Conservation (phyloP, 805 yeast genomes). For the Teunomyces tritomae region DNA sequence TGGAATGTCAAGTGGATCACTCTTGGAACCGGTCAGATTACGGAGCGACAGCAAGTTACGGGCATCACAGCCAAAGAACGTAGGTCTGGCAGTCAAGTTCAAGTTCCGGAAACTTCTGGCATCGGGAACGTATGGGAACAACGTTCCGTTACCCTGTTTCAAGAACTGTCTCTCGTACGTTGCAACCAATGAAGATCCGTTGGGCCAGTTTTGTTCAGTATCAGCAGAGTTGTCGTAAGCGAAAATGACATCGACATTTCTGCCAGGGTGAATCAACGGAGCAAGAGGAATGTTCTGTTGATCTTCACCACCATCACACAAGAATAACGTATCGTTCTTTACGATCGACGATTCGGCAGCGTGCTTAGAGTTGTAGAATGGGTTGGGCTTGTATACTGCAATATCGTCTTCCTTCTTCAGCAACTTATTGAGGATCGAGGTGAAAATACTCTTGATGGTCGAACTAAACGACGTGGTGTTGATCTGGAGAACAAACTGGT, state of each 20-base stretch:
- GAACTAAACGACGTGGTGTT: constrained; percentile 13
- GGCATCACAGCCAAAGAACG: constrained; percentile 29
- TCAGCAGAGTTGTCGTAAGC: constrained; percentile 71
- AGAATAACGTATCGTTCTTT: constrained; percentile 42
- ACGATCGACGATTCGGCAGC: constrained; percentile 33
- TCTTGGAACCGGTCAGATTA: constrained; percentile 6
- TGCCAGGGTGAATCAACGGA: constrained; percentile 60
- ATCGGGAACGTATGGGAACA: constrained; percentile 28
- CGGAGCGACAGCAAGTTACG: constrained; percentile 19
- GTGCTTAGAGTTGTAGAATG: constrained; percentile 43
- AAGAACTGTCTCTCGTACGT: constrained; percentile 61
- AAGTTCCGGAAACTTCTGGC: constrained; percentile 20
- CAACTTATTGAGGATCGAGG: constrained; percentile 27
- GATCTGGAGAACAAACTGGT: constrained; percentile 20
- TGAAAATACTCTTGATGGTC: constrained; percentile 20
- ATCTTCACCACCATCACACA: constrained; percentile 84
- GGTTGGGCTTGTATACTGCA: constrained; percentile 24
- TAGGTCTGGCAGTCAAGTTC: constrained; percentile 27
- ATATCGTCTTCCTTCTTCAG: constrained; percentile 41
- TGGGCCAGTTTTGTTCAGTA: constrained; percentile 59
- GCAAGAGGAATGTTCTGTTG: constrained; percentile 65
- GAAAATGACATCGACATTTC: constrained; percentile 61
- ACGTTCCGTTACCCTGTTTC: constrained; percentile 20
- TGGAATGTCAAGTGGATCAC: constrained; percentile 17
- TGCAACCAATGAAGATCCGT: constrained; percentile 56